A percentile compares a stretch with the other conserved stretches of the same genome.
These are phyloP conservation scores for Stagonosporopsis vannaccii DNA, from an alignment of 2,329 filamentous ascomycete species.

Conservation along the genomic window DNA sequence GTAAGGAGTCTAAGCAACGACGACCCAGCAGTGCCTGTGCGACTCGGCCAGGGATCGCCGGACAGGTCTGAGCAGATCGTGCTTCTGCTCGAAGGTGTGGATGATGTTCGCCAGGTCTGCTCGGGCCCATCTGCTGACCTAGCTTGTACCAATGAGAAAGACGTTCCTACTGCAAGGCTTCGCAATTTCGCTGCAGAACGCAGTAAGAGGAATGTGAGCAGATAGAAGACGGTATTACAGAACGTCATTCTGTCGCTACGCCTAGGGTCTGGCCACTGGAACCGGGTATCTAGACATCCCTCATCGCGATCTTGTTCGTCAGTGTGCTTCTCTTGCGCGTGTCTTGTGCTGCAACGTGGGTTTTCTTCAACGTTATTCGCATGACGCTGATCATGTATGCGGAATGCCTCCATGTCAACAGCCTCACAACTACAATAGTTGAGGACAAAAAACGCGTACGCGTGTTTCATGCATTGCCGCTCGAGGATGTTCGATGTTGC, in stretches of 20 bases:
- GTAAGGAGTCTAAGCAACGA: conserved; percentile 12
- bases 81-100: conserved; percentile 7
- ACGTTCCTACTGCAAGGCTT: conserved; percentile 12
- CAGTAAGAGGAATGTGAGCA: conserved; percentile 16
- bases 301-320: not conserved
- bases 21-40: conserved; percentile 9
- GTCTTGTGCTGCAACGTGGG: conserved; percentile 13
- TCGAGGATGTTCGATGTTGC: conserved; percentile 13
- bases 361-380: not conserved
- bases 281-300: conserved; percentile 1
- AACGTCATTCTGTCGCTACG: conserved; percentile 5
- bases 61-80: conserved; percentile 16
- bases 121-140: conserved; percentile 18
- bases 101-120: conserved; percentile 9
- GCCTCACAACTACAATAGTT: not conserved
- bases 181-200: conserved; percentile 18
- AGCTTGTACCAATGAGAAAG: conserved; percentile 13
- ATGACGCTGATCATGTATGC: conserved; percentile 1
- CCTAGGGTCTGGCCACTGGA: not conserved
- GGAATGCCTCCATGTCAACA: conserved; percentile 3
- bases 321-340: conserved; percentile 4
- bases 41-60: conserved; percentile 16
- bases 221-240: conserved; percentile 11
- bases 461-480: conserved; percentile 13
- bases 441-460: conserved; percentile 13